A percentile compares a stretch with the other conserved stretches of the same genome.
These are phyloP conservation scores for Cystobasidiaceae sp. DNA, from an alignment of 1,284 basidiomycete genomes.

Conservation along the genomic window DNA sequence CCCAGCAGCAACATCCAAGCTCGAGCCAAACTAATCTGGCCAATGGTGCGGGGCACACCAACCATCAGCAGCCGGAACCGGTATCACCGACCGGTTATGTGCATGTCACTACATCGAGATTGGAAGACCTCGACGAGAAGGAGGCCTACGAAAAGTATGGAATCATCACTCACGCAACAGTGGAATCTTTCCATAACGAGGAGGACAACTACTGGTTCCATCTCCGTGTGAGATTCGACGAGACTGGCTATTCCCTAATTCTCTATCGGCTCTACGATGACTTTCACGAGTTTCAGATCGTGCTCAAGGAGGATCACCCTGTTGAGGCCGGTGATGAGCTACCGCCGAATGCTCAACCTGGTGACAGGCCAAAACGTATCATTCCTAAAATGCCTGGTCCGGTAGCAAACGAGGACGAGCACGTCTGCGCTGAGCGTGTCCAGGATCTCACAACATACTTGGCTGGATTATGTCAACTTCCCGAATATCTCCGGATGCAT, in stretches of 20 bases:
- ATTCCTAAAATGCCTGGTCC: constrained; percentile 96
- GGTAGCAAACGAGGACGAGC: constrained; percentile 73
- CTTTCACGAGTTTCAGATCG: constrained; percentile 96
- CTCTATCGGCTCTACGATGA: constrained; percentile 95
- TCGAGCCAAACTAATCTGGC: too few species aligned
- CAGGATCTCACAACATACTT: constrained; percentile 86
- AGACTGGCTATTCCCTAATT: constrained; percentile 63
- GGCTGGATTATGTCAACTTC: constrained; percentile 63
- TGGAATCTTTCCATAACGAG: constrained; percentile 94
- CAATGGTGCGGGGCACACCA: too few species aligned
- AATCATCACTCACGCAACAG: constrained; percentile 77
- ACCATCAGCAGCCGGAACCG: too few species aligned
- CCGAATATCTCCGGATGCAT: constrained; percentile 75
- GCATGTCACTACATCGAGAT: too few species aligned
- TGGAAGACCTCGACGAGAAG: not conserved
- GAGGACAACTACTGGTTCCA: constrained; percentile 97
- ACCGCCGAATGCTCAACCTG: constrained; percentile 39
- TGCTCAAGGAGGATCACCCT: constrained; percentile 77
- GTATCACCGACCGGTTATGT: too few species aligned
- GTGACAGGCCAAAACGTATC: constrained; percentile 58
- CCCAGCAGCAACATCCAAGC: too few species aligned
- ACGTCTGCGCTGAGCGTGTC: constrained; percentile 72
- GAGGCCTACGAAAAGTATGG: constrained; percentile 50
- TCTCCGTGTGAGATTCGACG: constrained; percentile 74
- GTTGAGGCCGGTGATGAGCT: constrained; percentile 70